Base-by-base conservation (phyloP, 2,329 filamentous ascomycete genomes). In the Penicillium glabrum region DNA sequence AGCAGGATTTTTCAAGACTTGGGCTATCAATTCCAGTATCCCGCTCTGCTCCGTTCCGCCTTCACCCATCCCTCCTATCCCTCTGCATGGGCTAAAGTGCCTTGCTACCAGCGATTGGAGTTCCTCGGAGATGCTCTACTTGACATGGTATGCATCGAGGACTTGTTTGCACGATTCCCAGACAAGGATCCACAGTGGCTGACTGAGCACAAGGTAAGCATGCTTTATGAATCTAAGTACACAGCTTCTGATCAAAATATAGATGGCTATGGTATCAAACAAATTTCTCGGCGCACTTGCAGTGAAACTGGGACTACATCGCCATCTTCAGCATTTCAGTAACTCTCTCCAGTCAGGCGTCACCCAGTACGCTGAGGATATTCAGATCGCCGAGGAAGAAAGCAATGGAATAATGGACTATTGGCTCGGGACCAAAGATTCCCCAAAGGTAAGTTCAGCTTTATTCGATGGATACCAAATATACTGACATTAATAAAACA, bases 241-340 rank as follows among this genome's bases (percentile, higher is more conserved):
- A 4, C 23, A 19, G 29, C 33, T 23, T 43, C 54, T 69, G 46
- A 67, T 23, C 26, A 27, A 8, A 51, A 33, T n/a, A 21, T 58
- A 80, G 77, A 97, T 96, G 87, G 91, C 93, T n/a, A 97, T 99
- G 90, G 93, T 95, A 0, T 95, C 91, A 52, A 99, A 99, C 77
- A 92, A 93, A 59, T 99, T 98, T 69, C 82, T 97, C 1, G 91
- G 90, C 1, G 90, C 87, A 19, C 79, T 98, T 3, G 89, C 89
- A 57, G 90, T 96, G 3, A 83, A 85, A 47, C 82, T 98, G 0
- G 88, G 84, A 0, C 88, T 98, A 54, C 87, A 97, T 69, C 84
- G 80, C 48, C 87, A 93, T 69, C 76, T 98, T 16, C 83, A 81
- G 67, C 76, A 72, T 61, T 74, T 74, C 59, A 78, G 72, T 55